phyloP scores from a whole-genome alignment of 2,329 filamentous ascomycete species.

The Lithohypha guttulata region DNA sequence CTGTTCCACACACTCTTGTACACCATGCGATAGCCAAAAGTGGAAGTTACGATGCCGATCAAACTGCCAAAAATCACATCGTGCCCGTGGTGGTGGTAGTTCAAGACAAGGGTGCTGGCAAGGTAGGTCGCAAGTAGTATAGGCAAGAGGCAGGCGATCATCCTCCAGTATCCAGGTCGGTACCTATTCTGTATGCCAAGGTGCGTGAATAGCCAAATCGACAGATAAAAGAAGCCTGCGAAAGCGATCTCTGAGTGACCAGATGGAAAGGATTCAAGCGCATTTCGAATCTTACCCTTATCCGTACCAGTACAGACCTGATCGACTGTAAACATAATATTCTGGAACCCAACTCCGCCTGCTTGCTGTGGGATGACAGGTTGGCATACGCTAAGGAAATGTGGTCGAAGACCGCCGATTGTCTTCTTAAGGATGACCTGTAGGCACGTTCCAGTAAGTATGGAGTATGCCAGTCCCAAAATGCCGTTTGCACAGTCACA shows the following conservation, averaged over 20 bases:
- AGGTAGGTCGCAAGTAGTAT: constrained; percentile 54
- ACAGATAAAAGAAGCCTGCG: constrained; percentile 65
- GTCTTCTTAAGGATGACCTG: constrained; percentile 17
- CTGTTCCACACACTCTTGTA: constrained; percentile 9
- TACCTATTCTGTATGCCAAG: constrained; percentile 49
- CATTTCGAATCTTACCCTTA: constrained; percentile 63
- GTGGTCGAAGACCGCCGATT: constrained; percentile 17
- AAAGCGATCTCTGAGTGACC: constrained; percentile 74
- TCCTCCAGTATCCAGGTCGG: constrained; percentile 26
- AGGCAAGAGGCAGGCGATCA: constrained; percentile 48
- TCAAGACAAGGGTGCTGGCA: constrained; percentile 57
- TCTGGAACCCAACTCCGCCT: constrained; percentile 20
- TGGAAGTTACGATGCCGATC: constrained; percentile 47
- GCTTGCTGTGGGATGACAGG: constrained; percentile 8
- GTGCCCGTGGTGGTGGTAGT: constrained; percentile 61
- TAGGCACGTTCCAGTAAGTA: constrained; percentile 15
- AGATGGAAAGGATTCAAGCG: constrained; percentile 72
- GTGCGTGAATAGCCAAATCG: constrained; percentile 59
- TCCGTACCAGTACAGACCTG: constrained; percentile 57
- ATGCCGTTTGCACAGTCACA: constrained; percentile 12
- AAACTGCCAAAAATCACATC: constrained; percentile 54
- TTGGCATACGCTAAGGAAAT: constrained; percentile 16
- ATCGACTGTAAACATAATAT: constrained; percentile 49
- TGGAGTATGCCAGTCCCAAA: constrained; percentile 13
- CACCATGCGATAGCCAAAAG: constrained; percentile 13